These are phyloP conservation scores for Suillus spraguei DNA, from an alignment of 768 basidiomycete genomes.

Conservation along the genomic window DNA sequence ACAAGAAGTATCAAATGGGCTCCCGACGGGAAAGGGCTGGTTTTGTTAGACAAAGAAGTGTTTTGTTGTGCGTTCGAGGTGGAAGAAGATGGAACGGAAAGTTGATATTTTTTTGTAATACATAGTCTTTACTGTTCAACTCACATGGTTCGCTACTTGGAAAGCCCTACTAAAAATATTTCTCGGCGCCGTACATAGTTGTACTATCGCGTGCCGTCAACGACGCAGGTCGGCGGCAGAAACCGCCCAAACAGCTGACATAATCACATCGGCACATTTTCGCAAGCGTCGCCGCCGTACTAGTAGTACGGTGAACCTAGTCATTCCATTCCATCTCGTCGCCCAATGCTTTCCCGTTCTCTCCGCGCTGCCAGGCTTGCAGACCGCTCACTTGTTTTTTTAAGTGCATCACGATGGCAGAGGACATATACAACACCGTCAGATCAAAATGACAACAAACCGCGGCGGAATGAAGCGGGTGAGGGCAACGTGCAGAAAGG, in stretches of 20 bases:
- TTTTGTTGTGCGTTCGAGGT: slow-evolving; percentile 91
- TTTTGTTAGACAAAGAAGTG: slow-evolving; percentile 71
- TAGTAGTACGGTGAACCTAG: neutral
- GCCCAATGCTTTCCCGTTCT: slow-evolving; percentile 63
- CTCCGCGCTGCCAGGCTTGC: slow-evolving; percentile 53
- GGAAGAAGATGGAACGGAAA: slow-evolving; percentile 40
- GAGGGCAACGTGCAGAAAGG: slow-evolving; percentile 35
- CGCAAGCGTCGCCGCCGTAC: neutral
- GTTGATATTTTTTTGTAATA: neutral
- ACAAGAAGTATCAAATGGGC: slow-evolving; percentile 75
- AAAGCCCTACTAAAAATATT: neutral
- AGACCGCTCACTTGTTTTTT: slow-evolving; percentile 41
- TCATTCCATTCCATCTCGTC: neutral
- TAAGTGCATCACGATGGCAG: slow-evolving; percentile 32
- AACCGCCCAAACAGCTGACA: slow-evolving; percentile 11
- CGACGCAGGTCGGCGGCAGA: slow-evolving; percentile 7
- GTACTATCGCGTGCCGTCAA: neutral
- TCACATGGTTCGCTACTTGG: neutral
- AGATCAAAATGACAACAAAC: slow-evolving; percentile 24
- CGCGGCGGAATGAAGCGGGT: slow-evolving; percentile 30
- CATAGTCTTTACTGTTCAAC: neutral
- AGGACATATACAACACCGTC: slow-evolving; percentile 55
- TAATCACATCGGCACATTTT: slow-evolving; percentile 9
- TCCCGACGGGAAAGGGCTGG: slow-evolving; percentile 82
- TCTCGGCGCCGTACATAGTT: neutral